These are phyloP conservation scores for Parathielavia appendiculata DNA, from an alignment of 495 filamentous ascomycete species.

Conservation along the genomic window DNA sequence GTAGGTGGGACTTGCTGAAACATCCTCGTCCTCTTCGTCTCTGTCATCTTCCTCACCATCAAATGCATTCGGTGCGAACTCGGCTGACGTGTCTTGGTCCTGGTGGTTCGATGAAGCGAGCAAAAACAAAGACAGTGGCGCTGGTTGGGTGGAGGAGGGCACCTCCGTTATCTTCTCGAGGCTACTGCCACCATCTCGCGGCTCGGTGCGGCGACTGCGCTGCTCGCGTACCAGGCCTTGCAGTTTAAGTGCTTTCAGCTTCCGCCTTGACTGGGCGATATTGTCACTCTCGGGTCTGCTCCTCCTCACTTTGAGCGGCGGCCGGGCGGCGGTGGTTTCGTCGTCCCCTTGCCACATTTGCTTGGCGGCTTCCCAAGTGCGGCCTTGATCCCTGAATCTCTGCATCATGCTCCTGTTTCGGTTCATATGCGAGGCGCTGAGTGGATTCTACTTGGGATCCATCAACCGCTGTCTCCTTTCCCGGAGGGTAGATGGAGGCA, in stretches of 20 bases:
- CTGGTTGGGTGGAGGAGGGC: too few relatives aligned
- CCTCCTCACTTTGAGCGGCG: background rate
- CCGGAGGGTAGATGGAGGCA: background rate
- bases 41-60: too few relatives aligned
- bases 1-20: too few relatives aligned
- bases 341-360: background rate
- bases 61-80: too few relatives aligned
- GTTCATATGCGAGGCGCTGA: background rate
- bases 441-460: background rate
- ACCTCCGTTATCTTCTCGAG: too few relatives aligned
- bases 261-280: background rate
- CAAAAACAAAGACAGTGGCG: too few relatives aligned
- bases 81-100: too few relatives aligned
- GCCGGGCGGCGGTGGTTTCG: background rate
- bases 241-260: background rate
- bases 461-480: background rate
- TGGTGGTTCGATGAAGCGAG: too few relatives aligned
- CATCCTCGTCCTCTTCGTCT: too few relatives aligned
- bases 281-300: background rate
- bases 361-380: background rate
- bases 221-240: too few relatives aligned
- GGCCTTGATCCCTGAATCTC: background rate
- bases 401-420: background rate
- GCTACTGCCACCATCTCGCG: too few relatives aligned
- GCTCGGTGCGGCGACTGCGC: too few relatives aligned